Conservation (phyloP, 495 filamentous ascomycete species). For the Rostrohypoxylon terebratum region DNA sequence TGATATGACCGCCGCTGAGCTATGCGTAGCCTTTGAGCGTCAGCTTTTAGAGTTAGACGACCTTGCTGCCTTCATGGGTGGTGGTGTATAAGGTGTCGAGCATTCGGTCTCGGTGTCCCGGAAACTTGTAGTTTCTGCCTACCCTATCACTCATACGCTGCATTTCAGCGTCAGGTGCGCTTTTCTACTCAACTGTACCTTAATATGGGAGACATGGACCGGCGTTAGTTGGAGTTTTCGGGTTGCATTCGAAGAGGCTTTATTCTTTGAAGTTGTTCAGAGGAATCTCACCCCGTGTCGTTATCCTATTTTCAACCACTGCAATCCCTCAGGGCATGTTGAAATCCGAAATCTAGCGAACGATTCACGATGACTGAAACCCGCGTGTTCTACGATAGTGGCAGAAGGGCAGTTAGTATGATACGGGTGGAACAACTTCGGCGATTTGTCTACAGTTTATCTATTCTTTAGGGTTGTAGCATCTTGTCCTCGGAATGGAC, state of each 20-base stretch:
- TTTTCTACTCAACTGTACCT: slow-evolving; percentile 36
- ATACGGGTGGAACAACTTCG: not conserved
- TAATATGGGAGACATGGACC: slow-evolving; percentile 40
- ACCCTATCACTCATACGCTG: not conserved
- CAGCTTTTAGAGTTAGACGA: slow-evolving; percentile 64
- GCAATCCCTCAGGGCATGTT: not conserved
- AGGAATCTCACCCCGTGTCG: not conserved
- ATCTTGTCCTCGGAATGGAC: not conserved
- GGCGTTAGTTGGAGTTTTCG: slow-evolving; percentile 41
- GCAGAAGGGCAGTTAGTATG: slow-evolving; percentile 6
- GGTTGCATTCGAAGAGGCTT: slow-evolving; percentile 13
- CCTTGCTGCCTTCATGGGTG: slow-evolving; percentile 65
- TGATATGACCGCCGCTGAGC: slow-evolving; percentile 63
- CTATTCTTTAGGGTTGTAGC: slow-evolving; percentile 6
- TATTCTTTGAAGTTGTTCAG: slow-evolving; percentile 12
- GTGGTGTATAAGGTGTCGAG: slow-evolving; percentile 55
- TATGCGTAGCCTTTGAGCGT: slow-evolving; percentile 62
- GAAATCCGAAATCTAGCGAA: slow-evolving; percentile 7
- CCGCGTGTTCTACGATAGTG: not conserved
- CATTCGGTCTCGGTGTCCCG: slow-evolving; percentile 3
- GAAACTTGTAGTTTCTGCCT: slow-evolving; percentile 25
- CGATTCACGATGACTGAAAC: slow-evolving; percentile 8
- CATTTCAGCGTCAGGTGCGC: not conserved
- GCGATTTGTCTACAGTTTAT: slow-evolving; percentile 12
- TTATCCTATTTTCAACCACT: slow-evolving; percentile 11